Conservation (phyloP, 176 grass and related monocot species). For the Juncus inflexus region DNA sequence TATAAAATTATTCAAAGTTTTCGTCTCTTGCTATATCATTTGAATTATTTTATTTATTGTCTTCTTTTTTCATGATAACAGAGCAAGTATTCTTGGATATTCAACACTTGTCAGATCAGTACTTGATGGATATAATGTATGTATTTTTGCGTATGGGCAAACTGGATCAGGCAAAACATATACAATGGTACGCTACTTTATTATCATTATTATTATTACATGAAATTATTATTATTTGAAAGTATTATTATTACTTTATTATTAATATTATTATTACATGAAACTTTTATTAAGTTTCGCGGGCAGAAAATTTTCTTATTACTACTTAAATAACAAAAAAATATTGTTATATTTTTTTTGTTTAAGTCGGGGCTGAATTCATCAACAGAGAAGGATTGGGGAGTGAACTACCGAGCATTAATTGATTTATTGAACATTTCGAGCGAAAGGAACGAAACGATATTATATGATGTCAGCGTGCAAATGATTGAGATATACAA, state of each 20-base stretch:
- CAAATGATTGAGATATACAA: constrained; percentile 98
- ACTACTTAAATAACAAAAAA: no score
- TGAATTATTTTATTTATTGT: constrained; percentile 17
- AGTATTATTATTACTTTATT: no score
- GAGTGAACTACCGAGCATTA: constrained; percentile 72
- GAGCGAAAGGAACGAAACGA: constrained; percentile 47
- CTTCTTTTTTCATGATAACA: no score
- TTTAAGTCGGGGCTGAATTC: constrained; percentile 49
- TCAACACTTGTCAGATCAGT: constrained; percentile 69
- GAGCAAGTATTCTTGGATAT: constrained; percentile 68
- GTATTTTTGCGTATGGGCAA: constrained; percentile 93
- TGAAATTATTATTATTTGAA: no score
- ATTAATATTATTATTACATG: neutral
- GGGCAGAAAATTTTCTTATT: no score
- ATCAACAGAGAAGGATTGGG: constrained; percentile 51
- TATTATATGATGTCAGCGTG: constrained; percentile 54
- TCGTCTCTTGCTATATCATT: neutral
- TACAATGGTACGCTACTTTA: constrained; percentile 62
- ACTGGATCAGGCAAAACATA: constrained; percentile 87
- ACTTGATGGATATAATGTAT: constrained; percentile 83
- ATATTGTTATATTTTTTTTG: constrained; percentile 7
- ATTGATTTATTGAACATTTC: constrained; percentile 76
- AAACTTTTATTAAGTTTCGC: neutral
- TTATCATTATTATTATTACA: no score
- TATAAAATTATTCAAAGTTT: neutral